phyloP scores from a whole-genome alignment of 495 filamentous ascomycete species.

The Annulohypoxylon moriforme region DNA sequence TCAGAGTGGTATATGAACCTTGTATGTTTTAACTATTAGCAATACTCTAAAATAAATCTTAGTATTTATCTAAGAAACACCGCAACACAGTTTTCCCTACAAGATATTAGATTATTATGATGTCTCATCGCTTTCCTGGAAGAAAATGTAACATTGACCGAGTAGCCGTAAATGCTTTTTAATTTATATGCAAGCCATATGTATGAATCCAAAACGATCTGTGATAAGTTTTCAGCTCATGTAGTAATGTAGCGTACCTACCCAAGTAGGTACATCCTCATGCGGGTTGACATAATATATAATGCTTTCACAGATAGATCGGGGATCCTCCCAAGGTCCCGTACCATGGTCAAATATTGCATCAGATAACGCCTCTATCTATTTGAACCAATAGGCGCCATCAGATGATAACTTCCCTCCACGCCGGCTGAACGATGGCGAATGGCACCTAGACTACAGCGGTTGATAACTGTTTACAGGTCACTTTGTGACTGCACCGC shows the following conservation, averaged over 20 bases:
- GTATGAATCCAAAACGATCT: neutral
- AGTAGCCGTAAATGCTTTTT: neutral
- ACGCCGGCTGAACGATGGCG: neutral
- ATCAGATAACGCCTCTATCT: neutral
- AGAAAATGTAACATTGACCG: neutral
- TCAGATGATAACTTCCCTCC: neutral
- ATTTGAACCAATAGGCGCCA: neutral
- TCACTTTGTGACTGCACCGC: neutral
- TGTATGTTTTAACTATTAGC: too few relatives aligned
- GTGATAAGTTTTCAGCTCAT: neutral
- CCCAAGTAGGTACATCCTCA: neutral
- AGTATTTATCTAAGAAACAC: too few relatives aligned
- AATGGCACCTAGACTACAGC: neutral
- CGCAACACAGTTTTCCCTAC: neutral
- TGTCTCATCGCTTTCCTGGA: neutral
- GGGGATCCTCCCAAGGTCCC: neutral
- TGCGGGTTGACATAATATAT: neutral
- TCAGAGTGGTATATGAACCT: too few relatives aligned
- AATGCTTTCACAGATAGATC: neutral
- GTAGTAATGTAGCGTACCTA: neutral
- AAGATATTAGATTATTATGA: too few relatives aligned
- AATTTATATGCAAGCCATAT: neutral
- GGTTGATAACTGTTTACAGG: neutral
- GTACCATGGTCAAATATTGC: neutral
- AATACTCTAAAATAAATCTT: too few relatives aligned